phyloP scores from a whole-genome alignment of 2,329 filamentous ascomycete species.

The Ciborinia camelliae region DNA sequence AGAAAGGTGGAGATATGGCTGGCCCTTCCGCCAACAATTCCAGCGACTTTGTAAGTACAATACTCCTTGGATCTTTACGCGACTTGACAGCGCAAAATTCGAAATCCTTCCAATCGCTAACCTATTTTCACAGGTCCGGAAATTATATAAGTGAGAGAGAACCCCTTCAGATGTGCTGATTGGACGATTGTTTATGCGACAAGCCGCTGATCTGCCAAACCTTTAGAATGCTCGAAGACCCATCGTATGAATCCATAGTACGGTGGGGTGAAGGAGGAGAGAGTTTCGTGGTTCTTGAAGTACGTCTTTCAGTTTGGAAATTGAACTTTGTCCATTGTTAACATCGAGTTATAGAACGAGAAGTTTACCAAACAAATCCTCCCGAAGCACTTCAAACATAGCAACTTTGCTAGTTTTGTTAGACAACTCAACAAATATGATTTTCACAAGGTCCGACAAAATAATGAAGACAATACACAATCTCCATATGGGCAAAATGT shows the following conservation, averaged over 20 bases:
- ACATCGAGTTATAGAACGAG: conserved; percentile 65
- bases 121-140: conserved; percentile 69
- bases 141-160: conserved; percentile 83
- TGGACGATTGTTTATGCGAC: conserved; percentile 35
- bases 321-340: neutral
- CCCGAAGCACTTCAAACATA: conserved; percentile 98
- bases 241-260: conserved; percentile 86
- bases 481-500: conserved; percentile 81
- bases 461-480: conserved; percentile 80
- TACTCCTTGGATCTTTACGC: conserved; percentile 1
- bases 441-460: conserved; percentile 94
- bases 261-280: conserved; percentile 94
- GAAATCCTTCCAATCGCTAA: conserved; percentile 23
- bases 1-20: conserved; percentile 36
- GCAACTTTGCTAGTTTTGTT: conserved; percentile 96
- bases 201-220: conserved; percentile 25
- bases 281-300: conserved; percentile 96
- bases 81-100: neutral
- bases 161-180: neutral
- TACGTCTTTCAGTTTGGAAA: conserved; percentile 44
- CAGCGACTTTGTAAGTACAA: conserved; percentile 82
- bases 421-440: conserved; percentile 96
- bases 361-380: conserved; percentile 97
- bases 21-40: conserved; percentile 65
- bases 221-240: conserved; percentile 89